Evolutionary conservation across 768 basidiomycete species (phyloP), one percentile per base, ranked within the genome.

Genomic region (Hemileccinum rubropunctum): DNA sequence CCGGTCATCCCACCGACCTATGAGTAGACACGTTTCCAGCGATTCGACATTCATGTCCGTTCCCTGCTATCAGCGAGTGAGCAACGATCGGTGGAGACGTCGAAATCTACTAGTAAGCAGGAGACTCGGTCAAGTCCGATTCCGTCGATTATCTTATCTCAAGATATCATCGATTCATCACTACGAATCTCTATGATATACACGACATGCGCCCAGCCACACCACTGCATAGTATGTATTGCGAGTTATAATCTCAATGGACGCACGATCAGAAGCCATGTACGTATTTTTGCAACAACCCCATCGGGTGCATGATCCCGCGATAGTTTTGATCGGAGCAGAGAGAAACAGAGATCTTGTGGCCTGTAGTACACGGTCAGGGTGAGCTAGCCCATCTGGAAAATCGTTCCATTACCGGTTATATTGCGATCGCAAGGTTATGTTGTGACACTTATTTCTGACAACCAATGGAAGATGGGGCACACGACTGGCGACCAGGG

Each of bases 1-100:
- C 11, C 30, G 41, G 2, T 52, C 41, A 40, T 74, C 65, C 77
- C 77, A 79, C 36, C 58, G 61, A 2, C 83, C 84, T 36, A 64
- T 65, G n/a, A 89, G 66, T 17, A 89, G 70, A 33, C 77, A 74
- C 56, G 73, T 80, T 66, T 89, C 80, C 50, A 86, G 61, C 37
- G 48, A 27, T 14, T 61, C 61, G 28, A 56, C 36, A 36, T 66
- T 35, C 50, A 66, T 63, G 41, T n/a, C 6, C 23, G 23, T 23
- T 23, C 23, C 23, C 23, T 23, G 23, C 23, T 36, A 50, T 45
- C 47, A 39, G 44, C 35, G 32, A 23, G 6, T 23, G 23, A 23
- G 23, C 27, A 3, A 11, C 4, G 28, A 4, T 30, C 23, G 14
- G 27, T 18, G 38, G 18, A 38, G 39, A 26, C 13, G 20, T 23